Percentiles rank a stretch among this genome's conserved stretches.
Evolutionary conservation across 2,329 filamentous ascomycete genomes (phyloP).

Genomic region (Epichloe hybrida): DNA sequence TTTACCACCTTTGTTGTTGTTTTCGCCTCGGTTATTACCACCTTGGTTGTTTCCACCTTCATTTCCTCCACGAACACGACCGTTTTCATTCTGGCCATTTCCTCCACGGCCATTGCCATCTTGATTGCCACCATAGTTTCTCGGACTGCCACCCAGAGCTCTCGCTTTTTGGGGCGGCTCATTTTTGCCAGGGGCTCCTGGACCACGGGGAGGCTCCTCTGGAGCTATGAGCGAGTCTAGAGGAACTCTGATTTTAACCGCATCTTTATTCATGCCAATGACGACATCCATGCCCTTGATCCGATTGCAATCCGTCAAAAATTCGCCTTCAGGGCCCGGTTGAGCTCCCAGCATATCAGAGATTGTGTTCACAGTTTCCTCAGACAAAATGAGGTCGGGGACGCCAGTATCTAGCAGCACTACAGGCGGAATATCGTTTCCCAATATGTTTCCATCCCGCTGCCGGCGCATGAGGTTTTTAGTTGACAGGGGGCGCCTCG

Average conservation of each 20-base stretch:
- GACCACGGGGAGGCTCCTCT: background rate
- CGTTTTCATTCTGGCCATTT: background rate
- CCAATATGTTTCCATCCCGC: background rate
- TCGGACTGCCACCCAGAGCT: background rate
- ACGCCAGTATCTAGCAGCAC: background rate
- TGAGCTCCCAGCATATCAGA: background rate
- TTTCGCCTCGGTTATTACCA: background rate
- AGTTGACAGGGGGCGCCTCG: background rate
- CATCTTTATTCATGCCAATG: slow-evolving; percentile 3
- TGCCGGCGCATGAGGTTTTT: background rate
- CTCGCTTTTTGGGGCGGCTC: background rate
- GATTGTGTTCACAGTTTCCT: background rate
- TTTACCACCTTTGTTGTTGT: rapidly evolving
- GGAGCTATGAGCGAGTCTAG: background rate
- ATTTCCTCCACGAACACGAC: background rate
- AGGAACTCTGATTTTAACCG: background rate
- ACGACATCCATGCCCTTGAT: background rate
- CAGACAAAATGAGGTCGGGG: background rate
- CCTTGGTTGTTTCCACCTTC: background rate
- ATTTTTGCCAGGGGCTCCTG: background rate
- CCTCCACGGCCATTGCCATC: background rate
- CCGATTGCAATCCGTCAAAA: background rate
- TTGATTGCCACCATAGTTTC: background rate
- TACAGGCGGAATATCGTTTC: background rate
- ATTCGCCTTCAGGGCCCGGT: background rate